A percentile compares a stretch with the other conserved stretches of the same genome.
These are phyloP conservation scores for Lotus japonicus DNA, from an alignment of 306 rosid genomes.

Conservation along the genomic window DNA sequence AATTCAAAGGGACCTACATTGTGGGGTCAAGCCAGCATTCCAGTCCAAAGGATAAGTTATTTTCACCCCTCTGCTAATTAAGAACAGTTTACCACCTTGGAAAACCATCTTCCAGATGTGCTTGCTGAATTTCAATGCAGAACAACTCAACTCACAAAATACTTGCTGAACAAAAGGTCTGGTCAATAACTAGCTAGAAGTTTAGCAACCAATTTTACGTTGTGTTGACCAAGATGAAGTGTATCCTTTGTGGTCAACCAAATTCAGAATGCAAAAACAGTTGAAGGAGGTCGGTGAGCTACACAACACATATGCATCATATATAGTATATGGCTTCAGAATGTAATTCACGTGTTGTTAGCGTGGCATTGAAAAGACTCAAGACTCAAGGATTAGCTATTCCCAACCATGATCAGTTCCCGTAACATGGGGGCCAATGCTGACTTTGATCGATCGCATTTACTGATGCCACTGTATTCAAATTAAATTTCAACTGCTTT, in stretches of 20 bases:
- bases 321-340: background rate
- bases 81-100: background rate
- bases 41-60: background rate
- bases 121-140: background rate
- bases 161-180: background rate
- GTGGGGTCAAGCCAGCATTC: background rate
- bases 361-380: no score
- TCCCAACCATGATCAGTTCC: no score
- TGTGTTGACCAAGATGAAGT: slow-evolving; percentile 9
- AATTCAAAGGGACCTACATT: slow-evolving; percentile 9
- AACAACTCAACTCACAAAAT: background rate
- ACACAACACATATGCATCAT: background rate
- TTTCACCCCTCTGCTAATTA: background rate
- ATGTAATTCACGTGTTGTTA: background rate
- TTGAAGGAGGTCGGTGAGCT: slow-evolving; percentile 25
- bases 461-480: no score
- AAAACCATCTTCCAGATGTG: no score
- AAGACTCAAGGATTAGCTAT: no score
- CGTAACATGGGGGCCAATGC: no score
- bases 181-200: background rate
- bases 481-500: no score
- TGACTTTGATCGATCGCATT: no score
- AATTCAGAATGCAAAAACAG: background rate
- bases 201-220: background rate
- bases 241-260: background rate